These are phyloP conservation scores for Withania somnifera DNA, from an alignment of 305 asterid species.

Conservation along the genomic window DNA sequence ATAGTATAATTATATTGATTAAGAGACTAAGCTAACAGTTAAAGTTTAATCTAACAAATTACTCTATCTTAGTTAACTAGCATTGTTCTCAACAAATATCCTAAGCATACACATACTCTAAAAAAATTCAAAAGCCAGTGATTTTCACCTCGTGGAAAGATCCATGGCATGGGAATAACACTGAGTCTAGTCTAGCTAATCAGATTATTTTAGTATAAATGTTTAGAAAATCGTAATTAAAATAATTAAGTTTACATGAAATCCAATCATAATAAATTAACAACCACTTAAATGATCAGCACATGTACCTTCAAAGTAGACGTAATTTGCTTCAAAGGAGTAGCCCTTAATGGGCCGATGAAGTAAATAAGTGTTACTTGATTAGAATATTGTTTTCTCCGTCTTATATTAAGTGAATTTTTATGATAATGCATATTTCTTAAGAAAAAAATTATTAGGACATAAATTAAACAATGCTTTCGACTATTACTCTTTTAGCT, in stretches of 20 bases:
- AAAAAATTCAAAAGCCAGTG: background rate
- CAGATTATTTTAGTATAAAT: background rate
- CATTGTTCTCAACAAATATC: too few species aligned
- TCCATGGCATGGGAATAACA: background rate
- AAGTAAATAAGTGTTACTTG: background rate
- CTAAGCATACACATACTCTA: too few species aligned
- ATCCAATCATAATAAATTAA: background rate
- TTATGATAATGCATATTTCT: too few species aligned
- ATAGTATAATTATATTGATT: too few species aligned
- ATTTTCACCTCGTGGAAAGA: background rate
- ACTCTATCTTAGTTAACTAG: too few species aligned
- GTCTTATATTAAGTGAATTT: too few species aligned
- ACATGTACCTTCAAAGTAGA: background rate
- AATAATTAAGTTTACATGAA: background rate
- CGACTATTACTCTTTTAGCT: too few species aligned
- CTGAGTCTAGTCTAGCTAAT: background rate
- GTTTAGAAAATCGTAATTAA: background rate
- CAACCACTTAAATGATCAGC: background rate
- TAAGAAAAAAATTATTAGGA: too few species aligned
- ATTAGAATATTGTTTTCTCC: too few species aligned
- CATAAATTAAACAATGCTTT: too few species aligned
- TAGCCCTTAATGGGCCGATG: background rate
- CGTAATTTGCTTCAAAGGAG: background rate
- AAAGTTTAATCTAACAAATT: too few species aligned
- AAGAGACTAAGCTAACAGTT: too few species aligned